Percentiles rank a stretch among this genome's conserved stretches.
Evolutionary conservation across 2,329 filamentous ascomycete genomes (phyloP).

Genomic region (Aphanoascus verrucosus): DNA sequence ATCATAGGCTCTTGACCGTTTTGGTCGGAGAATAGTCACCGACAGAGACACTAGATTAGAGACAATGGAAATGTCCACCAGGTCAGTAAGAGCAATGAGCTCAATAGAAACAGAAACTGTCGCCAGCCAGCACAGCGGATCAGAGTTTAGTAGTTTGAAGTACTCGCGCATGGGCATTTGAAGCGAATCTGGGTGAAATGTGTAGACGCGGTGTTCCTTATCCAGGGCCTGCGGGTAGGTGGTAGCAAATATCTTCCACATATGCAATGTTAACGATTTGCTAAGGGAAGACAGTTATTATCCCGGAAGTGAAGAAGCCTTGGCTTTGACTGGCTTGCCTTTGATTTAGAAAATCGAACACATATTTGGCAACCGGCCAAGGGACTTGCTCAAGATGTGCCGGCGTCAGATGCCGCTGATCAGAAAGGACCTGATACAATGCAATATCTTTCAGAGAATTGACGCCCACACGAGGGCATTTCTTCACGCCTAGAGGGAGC

Average conservation of each 20-base stretch:
- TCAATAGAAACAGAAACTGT: constrained; percentile 28
- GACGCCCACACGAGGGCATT: constrained; percentile 21
- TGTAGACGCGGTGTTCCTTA: constrained; percentile 22
- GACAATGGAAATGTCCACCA: constrained; percentile 31
- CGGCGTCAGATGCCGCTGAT: constrained; percentile 29
- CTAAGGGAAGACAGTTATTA: constrained; percentile 18
- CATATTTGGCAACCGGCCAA: constrained; percentile 30
- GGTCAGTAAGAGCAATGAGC: constrained; percentile 24
- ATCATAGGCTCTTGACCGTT: constrained; percentile 2
- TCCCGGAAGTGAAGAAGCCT: not conserved
- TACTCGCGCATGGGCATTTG: constrained; percentile 28
- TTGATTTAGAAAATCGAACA: constrained; percentile 31
- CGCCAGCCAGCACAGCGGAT: constrained; percentile 26
- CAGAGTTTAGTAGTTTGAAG: constrained; percentile 26
- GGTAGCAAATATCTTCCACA: constrained; percentile 36
- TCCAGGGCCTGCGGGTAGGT: constrained; percentile 30
- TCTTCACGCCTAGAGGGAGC: constrained; percentile 22
- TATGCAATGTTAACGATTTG: constrained; percentile 30
- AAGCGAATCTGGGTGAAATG: constrained; percentile 24
- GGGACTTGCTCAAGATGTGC: constrained; percentile 30
- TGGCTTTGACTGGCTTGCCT: constrained; percentile 23
- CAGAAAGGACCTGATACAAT: constrained; percentile 24
- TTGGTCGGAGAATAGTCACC: constrained; percentile 19
- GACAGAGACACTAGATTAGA: constrained; percentile 34
- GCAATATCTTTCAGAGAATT: constrained; percentile 28